Evolutionary conservation across 2,329 filamentous ascomycete genomes (phyloP), one percentile per base, ranked within the genome.

Genomic region (Aspergillus sp.): DNA sequence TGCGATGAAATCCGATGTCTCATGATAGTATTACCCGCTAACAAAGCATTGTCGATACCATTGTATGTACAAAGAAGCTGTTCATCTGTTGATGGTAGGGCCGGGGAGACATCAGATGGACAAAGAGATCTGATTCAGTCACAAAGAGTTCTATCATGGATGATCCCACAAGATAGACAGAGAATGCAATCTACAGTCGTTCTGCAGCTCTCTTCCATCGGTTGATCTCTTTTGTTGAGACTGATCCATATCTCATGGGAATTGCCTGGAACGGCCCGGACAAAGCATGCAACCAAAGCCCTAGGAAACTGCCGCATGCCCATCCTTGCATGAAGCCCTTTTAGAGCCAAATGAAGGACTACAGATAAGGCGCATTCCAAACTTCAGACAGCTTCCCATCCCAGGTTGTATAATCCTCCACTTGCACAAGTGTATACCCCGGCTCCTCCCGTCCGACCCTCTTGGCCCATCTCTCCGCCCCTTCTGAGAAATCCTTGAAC

Each of bases 371-470:
- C 12, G 45, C 37, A 23, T 46, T 42, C 45, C 45, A 46, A 30
- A 46, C 25, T 13, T 46, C 45, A 12, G 37, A 41, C 45, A 46
- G 23, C 12, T 41, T 46, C 17, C 45, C 45, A 35, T 46, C 45
- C 45, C 45, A 46, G 7, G 45, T 46, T 17, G 45, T 46, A n/a
- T 42, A 46, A 17, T 46, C 45, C 17, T 46, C 45, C 12, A 46
- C 38, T 9, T 41, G 45, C 6, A 42, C 25, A 19, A 46, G 12
- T 5, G 23, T 30, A 17, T 42, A 41, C 13, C 38, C 25, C n/a
- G 38, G 5, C 4, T 22, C 38, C 17, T 15, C 7, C 6, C 12
- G 23, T 1, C 38, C 38, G 25, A 41, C 20, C 9, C 25, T 46
- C 6, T 13, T 22, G 19, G n/a, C 37, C 37, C 38, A 46, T 41